Percentiles rank a stretch among this genome's conserved stretches.
phyloP scores from a whole-genome alignment of 2,329 filamentous ascomycete genomes.

The Zymoseptoria passerinii region DNA sequence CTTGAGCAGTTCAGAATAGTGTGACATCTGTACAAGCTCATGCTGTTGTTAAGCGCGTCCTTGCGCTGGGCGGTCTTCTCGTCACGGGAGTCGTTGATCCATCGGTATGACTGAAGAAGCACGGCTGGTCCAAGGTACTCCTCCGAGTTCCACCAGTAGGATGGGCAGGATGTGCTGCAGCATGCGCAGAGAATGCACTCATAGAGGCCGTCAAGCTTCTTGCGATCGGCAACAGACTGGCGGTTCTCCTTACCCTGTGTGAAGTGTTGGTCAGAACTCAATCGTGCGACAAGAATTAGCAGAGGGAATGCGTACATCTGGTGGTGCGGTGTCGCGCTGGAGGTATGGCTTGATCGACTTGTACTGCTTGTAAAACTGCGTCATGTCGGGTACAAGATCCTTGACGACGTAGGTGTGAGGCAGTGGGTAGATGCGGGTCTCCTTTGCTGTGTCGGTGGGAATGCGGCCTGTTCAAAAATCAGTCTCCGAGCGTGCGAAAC shows the following conservation, averaged over 20 bases:
- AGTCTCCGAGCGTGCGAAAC: slow-evolving; percentile 1
- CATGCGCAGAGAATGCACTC: slow-evolving; percentile 99
- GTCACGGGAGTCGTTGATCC: slow-evolving; percentile 91
- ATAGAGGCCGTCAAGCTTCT: slow-evolving; percentile 95
- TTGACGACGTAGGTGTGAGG: slow-evolving; percentile 99
- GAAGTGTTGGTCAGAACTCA: slow-evolving; percentile 9
- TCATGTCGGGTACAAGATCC: slow-evolving; percentile 95
- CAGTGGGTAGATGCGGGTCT: slow-evolving; percentile 92
- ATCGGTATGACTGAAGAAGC: slow-evolving; percentile 94
- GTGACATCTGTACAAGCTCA: slow-evolving; percentile 98
- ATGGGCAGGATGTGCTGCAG: slow-evolving; percentile 98
- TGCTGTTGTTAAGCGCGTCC: slow-evolving; percentile 90
- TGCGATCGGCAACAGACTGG: slow-evolving; percentile 83
- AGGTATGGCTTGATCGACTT: slow-evolving; percentile 99
- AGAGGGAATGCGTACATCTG: slow-evolving; percentile 57
- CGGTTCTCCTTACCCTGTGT: slow-evolving; percentile 79
- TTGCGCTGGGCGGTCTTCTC: slow-evolving; percentile 82
- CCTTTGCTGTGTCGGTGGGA: slow-evolving; percentile 67
- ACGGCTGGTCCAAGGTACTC: slow-evolving; percentile 97
- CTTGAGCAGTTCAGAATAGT: slow-evolving; percentile 98
- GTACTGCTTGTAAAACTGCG: slow-evolving; percentile 99
- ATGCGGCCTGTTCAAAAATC: slow-evolving; percentile 68
- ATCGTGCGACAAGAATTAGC: neutral
- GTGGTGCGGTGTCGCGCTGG: slow-evolving; percentile 75
- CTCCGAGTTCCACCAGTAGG: slow-evolving; percentile 99